A percentile compares a stretch with the other conserved stretches of the same genome.
Evolutionary conservation across 148 eudicot species (phyloP).

Genomic region (Amaranthus hypochondriacus): DNA sequence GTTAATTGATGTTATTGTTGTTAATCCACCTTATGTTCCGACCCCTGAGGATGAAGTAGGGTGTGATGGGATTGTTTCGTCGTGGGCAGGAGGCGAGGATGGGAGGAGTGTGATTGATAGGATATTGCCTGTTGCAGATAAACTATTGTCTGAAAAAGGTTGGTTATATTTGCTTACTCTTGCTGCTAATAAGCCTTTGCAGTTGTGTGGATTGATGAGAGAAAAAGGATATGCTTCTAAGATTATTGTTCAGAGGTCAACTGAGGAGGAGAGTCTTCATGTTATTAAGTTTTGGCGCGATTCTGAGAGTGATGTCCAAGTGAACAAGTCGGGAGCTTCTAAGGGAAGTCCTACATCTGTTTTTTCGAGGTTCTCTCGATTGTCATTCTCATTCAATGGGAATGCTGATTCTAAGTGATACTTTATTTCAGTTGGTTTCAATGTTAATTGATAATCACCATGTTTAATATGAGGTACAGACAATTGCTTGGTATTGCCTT

Average conservation of each 20-base stretch:
- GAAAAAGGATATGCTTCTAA: slow-evolving; percentile 68
- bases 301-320: slow-evolving; percentile 39
- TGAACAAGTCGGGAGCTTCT: slow-evolving; percentile 19
- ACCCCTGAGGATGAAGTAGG: slow-evolving; percentile 97
- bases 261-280: slow-evolving; percentile 87
- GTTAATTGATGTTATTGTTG: slow-evolving; percentile 75
- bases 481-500: no score
- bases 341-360: slow-evolving; percentile 34
- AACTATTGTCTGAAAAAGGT: slow-evolving; percentile 71
- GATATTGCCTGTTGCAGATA: slow-evolving; percentile 73
- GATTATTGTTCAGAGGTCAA: slow-evolving; percentile 80
- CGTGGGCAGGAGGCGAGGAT: slow-evolving; percentile 98
- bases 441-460: no score
- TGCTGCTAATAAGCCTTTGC: slow-evolving; percentile 62
- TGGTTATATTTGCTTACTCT: slow-evolving; percentile 86
- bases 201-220: slow-evolving; percentile 73
- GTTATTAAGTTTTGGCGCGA: slow-evolving; percentile 91
- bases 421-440: no score
- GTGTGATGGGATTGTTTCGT: slow-evolving; percentile 54
- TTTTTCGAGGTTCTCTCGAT: slow-evolving; percentile 39
- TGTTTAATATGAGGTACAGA: no score
- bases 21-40: slow-evolving; percentile 96
- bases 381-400: slow-evolving; percentile 36
- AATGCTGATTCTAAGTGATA: slow-evolving; percentile 23
- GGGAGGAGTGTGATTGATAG: slow-evolving; percentile 79